Percentiles rank a stretch among this genome's conserved stretches.
These are phyloP conservation scores for Monilinia fructigena DNA, from an alignment of 2,329 filamentous ascomycete species.

Conservation along the genomic window DNA sequence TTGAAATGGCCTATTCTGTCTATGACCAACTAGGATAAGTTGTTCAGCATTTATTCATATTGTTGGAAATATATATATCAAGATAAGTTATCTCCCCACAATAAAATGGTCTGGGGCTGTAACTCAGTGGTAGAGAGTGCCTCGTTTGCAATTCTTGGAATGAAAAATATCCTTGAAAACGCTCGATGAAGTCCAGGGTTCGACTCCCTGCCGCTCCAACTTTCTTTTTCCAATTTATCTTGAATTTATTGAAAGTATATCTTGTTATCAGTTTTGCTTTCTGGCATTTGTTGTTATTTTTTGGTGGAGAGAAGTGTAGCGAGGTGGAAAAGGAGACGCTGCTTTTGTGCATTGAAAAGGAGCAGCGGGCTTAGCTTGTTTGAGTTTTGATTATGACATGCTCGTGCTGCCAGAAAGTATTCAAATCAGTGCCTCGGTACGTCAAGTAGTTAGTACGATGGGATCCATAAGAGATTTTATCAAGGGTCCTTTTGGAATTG, in stretches of 20 bases:
- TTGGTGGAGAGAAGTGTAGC: not conserved
- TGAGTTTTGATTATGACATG: no score
- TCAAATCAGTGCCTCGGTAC: no score
- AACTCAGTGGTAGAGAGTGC: conserved; percentile 22
- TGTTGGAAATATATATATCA: accelerated
- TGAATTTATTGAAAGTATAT: not conserved
- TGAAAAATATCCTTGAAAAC: accelerated
- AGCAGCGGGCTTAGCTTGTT: not conserved
- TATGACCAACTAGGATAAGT: no score
- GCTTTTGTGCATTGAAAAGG: not conserved
- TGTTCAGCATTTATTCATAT: no score
- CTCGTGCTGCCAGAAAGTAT: no score
- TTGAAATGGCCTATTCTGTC: no score
- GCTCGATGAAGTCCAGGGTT: conserved; percentile 19
- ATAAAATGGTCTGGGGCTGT: not conserved
- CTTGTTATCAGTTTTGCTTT: not conserved
- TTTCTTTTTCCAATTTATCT: not conserved
- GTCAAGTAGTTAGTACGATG: no score
- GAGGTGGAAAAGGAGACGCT: not conserved
- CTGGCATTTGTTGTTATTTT: not conserved
- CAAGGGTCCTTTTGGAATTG: no score
- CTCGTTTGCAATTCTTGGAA: conserved; percentile 1
- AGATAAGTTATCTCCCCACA: accelerated
- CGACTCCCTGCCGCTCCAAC: conserved; percentile 14
- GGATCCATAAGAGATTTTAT: no score